Base-by-base conservation (phyloP, 495 filamentous ascomycete genomes). In the Peziza echinospora region DNA sequence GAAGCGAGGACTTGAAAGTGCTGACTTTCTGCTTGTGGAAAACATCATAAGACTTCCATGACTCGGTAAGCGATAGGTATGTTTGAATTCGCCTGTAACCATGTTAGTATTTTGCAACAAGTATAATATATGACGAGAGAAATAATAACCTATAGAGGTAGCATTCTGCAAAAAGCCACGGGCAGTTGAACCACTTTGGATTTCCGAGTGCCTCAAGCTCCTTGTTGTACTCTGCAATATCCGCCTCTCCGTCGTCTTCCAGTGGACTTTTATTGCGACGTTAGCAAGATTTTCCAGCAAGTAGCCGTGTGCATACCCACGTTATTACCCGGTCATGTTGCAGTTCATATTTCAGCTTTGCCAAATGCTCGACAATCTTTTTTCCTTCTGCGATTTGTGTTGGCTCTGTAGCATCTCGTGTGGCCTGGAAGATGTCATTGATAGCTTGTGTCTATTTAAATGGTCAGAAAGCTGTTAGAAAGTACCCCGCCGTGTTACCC, bases 41-140 rank as follows among this genome's bases (percentile, higher is more conserved):
- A 34, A 93, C 75, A 60, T 97, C 89, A 63, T 97, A 92, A 50
- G 63, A 67, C 65, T 85, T 87, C 89, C 89, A 97, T 58, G 84
- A 74, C 44, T 67, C 68, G 21, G 82, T 89, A 16, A 78, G 69
- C n/a, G 67, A 63, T 64, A 92, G 92, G 49, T 72, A 72, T 11
- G 79, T 77, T 61, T 65, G 72, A 21, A 93, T 71, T 43, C 85
- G 82, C 56, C 80, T 82, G 60, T 65, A 47, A 43, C 13, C 43
- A 47, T 13, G 26, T 45, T 42, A 23, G 46, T 8, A 8, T 7
- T 8, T 8, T 10, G 4, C 7, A 25, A 8, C 3, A n/a, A 41
- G 3, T 17, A 21, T 11, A 11, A 23, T 24, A 24, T 6, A 19
- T 11, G 39, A 44, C 23, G 39, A 25, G 26, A 61, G 46, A 5